phyloP scores from a whole-genome alignment of 2,329 filamentous ascomycete genomes.

The Clarireedia hainanense region DNA sequence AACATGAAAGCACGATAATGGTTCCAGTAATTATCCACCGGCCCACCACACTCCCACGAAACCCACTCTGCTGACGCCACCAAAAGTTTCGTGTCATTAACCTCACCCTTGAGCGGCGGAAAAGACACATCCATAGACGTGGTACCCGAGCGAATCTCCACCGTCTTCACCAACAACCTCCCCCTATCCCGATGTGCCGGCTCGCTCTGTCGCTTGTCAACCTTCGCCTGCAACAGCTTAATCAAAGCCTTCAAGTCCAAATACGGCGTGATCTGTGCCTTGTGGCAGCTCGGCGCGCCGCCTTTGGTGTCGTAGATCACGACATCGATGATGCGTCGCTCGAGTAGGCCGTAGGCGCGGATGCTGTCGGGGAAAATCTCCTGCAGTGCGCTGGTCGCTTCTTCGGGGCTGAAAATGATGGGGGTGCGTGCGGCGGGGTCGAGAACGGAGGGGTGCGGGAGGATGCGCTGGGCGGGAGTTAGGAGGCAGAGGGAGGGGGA shows the following conservation, averaged over 20 bases:
- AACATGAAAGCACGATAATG: slow-evolving; percentile 1
- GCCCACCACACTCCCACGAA: slow-evolving; percentile 1
- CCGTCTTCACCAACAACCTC: background rate
- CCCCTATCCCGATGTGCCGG: background rate
- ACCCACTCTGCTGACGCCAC: background rate
- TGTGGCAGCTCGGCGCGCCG: background rate
- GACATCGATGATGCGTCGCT: background rate
- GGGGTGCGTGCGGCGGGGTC: background rate
- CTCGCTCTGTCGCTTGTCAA: background rate
- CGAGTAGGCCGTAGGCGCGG: background rate
- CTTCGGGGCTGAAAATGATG: background rate
- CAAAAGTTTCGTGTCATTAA: background rate
- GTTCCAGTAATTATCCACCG: slow-evolving; percentile 4
- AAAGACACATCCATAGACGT: background rate
- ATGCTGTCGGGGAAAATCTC: background rate
- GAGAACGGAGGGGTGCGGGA: background rate
- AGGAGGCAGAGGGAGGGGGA: background rate
- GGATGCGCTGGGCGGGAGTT: background rate
- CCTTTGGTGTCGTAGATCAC: slow-evolving; percentile 3
- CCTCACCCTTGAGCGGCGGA: slow-evolving; percentile 2
- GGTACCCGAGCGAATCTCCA: background rate
- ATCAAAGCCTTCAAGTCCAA: background rate
- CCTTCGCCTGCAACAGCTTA: background rate
- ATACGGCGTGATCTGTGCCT: background rate
- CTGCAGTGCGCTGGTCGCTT: background rate